Conservation (phyloP, 352 stramenopile species). For the Globisporangium radiosum region DNA sequence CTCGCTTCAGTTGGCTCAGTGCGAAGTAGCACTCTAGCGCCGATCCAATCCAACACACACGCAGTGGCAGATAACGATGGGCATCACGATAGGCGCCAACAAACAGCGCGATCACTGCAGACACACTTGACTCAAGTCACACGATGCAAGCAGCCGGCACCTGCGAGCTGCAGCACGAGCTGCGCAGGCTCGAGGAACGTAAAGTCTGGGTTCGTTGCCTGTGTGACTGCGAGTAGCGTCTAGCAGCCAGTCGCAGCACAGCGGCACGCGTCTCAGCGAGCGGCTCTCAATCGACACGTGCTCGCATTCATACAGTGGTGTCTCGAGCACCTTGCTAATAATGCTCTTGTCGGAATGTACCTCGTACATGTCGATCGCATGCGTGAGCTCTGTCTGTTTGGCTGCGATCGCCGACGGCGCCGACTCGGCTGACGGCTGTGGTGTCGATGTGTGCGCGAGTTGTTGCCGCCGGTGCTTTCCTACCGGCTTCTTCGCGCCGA, state of each 20-base stretch:
- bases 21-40: conserved; percentile 21
- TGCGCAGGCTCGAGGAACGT: conserved; percentile 26
- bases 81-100: too few relatives aligned
- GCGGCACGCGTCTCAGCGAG: too few relatives aligned
- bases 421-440: too few relatives aligned
- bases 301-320: background rate
- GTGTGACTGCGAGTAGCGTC: conserved; percentile 27
- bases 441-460: too few relatives aligned
- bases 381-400: conserved; percentile 17
- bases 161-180: conserved; percentile 35
- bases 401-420: background rate
- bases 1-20: conserved; percentile 24
- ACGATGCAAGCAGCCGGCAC: conserved; percentile 3
- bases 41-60: background rate
- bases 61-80: background rate
- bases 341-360: conserved; percentile 7
- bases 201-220: conserved; percentile 39
- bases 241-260: conserved; percentile 2
- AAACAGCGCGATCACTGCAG: background rate
- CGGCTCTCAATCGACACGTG: background rate
- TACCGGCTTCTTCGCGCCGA: too few relatives aligned
- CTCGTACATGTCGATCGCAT: conserved; percentile 37
- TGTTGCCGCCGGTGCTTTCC: too few relatives aligned
- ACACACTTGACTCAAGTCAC: background rate
- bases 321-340: background rate